phyloP scores from a whole-genome alignment of 495 filamentous ascomycete species.

The Penicillium lagena region DNA sequence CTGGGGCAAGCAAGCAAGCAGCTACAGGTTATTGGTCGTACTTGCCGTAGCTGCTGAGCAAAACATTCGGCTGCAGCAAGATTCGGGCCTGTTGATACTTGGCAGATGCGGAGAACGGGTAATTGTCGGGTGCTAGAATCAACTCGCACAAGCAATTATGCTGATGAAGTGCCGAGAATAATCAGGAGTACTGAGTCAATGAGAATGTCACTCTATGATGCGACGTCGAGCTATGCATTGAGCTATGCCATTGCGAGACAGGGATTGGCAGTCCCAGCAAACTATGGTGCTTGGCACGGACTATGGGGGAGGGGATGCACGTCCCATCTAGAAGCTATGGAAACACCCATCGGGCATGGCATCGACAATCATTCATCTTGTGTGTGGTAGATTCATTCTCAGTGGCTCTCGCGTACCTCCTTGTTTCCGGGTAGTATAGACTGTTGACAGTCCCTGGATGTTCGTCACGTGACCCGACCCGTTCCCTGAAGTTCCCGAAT shows the following conservation, averaged over 20 bases:
- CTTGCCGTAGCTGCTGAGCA: not conserved
- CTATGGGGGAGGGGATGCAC: too few relatives aligned
- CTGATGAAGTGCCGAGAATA: not conserved
- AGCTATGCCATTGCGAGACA: too few relatives aligned
- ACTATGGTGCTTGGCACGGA: too few relatives aligned
- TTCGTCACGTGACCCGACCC: conserved; percentile 16
- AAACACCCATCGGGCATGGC: too few relatives aligned
- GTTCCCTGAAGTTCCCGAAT: conserved; percentile 42
- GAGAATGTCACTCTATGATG: too few relatives aligned
- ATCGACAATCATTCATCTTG: too few relatives aligned
- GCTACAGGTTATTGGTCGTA: not conserved
- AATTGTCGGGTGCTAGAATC: conserved; percentile 8
- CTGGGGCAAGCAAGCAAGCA: not conserved
- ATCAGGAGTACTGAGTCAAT: too few relatives aligned
- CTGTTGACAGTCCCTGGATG: not conserved
- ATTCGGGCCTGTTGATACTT: not conserved
- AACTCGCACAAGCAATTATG: not conserved
- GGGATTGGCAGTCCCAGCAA: too few relatives aligned
- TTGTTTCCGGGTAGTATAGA: not conserved
- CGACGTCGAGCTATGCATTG: too few relatives aligned
- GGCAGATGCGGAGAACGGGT: conserved; percentile 7
- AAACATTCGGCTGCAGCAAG: not conserved
- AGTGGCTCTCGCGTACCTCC: not conserved
- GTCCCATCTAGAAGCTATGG: too few relatives aligned
- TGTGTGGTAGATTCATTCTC: too few relatives aligned